Conservation (phyloP, 2,329 filamentous ascomycete genomes). For the Pseudogymnoascus sp. region DNA sequence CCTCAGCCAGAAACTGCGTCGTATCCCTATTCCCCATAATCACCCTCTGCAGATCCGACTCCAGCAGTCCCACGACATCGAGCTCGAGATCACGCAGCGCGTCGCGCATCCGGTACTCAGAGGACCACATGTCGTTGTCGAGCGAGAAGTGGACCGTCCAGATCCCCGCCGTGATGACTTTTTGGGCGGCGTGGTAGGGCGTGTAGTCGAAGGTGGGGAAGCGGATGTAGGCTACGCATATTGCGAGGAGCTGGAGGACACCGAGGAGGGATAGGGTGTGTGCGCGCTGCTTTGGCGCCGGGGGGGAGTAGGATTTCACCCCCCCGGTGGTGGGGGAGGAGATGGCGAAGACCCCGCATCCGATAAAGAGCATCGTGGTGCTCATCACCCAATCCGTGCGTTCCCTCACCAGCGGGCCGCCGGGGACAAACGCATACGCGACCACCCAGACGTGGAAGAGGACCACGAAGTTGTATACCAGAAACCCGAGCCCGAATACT, state of each 20-base stretch:
- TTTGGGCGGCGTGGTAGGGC: constrained; percentile 81
- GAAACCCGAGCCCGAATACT: constrained; percentile 82
- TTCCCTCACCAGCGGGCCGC: constrained; percentile 84
- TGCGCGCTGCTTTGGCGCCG: constrained; percentile 41
- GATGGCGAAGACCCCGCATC: constrained; percentile 73
- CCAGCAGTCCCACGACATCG: constrained; percentile 92
- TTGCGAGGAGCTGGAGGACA: constrained; percentile 71
- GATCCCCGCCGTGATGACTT: constrained; percentile 86
- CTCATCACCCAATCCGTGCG: constrained; percentile 95
- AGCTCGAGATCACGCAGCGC: constrained; percentile 88
- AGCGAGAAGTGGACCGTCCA: constrained; percentile 98
- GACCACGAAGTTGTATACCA: constrained; percentile 87
- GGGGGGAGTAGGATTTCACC: constrained; percentile 29
- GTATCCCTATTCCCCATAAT: constrained; percentile 99
- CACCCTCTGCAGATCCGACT: constrained; percentile 89
- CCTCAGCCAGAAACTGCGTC: constrained; percentile 90
- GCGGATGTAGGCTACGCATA: constrained; percentile 75
- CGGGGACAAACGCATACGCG: constrained; percentile 94
- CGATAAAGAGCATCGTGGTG: constrained; percentile 75
- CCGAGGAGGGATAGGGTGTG: constrained; percentile 68
- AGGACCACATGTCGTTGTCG: constrained; percentile 98
- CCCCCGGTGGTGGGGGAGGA: constrained; percentile 30
- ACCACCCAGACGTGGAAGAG: constrained; percentile 99
- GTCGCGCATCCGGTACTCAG: constrained; percentile 87
- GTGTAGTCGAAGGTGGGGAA: constrained; percentile 90